Evolutionary conservation across 2,329 filamentous ascomycete genomes (phyloP).

Genomic region (Nannizzia gypsea): DNA sequence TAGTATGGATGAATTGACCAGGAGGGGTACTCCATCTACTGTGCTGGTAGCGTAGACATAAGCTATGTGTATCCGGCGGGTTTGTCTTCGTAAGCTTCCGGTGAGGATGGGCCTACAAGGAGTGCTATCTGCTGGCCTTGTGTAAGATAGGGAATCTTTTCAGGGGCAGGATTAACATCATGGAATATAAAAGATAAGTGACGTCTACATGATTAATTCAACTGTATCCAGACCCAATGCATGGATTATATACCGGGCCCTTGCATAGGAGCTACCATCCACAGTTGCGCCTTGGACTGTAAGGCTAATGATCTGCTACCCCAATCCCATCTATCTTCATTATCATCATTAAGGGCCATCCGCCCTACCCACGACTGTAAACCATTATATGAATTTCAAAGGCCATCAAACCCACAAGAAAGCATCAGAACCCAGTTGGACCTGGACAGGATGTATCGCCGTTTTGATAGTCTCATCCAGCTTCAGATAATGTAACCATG

Average conservation of each 20-base stretch:
- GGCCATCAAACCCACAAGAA: background rate
- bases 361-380: background rate
- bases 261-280: background rate
- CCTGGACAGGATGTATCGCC: background rate
- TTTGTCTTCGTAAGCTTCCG: too few relatives aligned
- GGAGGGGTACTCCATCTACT: too few relatives aligned
- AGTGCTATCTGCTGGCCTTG: too few relatives aligned
- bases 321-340: background rate
- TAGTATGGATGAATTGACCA: too few relatives aligned
- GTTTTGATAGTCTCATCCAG: background rate
- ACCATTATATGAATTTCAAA: background rate
- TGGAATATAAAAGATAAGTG: too few relatives aligned
- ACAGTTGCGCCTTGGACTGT: background rate
- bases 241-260: background rate
- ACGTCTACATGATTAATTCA: background rate
- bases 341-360: background rate
- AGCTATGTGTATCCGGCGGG: too few relatives aligned
- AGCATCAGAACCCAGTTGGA: background rate
- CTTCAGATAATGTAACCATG: background rate
- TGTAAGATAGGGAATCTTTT: too few relatives aligned
- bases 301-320: background rate
- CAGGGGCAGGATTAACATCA: too few relatives aligned
- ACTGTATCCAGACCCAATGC: background rate
- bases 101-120: too few relatives aligned
- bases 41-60: too few relatives aligned